Base-by-base conservation (phyloP, 371 early-diverging fungal species). In the Apophysomyces elegans region DNA sequence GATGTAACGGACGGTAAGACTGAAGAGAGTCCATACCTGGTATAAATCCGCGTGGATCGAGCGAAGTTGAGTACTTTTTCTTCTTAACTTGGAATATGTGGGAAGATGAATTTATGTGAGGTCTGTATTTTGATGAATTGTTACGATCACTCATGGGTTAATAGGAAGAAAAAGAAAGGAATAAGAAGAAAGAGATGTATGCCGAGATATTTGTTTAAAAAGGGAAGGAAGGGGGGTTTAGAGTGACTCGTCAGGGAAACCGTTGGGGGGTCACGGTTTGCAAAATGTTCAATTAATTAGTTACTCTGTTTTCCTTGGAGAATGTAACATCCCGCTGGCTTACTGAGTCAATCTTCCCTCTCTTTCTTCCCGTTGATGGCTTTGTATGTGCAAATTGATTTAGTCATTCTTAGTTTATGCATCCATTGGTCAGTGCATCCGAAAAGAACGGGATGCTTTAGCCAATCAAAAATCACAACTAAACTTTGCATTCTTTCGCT, bases 321-420 rank as follows among this genome's bases (percentile, higher is more conserved):
- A 50, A 50, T 50, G 54, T 21, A 21, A 50, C 21, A 50, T 41
- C 41, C 13, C 41, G 3, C 41, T 41, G 11, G 8, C 41, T 41
- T 13, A 11, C 41, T 41, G 41, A 11, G 5, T 41, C 11, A 11
- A 13, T 5, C 54, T 50, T 43, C 18, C n/a, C 47, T 47, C 18
- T 18, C 47, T 18, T n/a, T 47, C 47, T 47, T 16, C 13, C 41
- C 13, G 2, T 41, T 8, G 8, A 13, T 41, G 41, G 1, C 41
- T 41, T 50, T 50, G 54, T 50, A 50, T 50, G 54, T 50, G 54
- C 54, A 50, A 50, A 50, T 50, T 50, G 54, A 50, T 21, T 50
- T 50, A 21, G 9, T 26, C 54, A 50, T 50, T 50, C 54, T 50
- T 50, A 50, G 54, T 50, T 41, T 13, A 41, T 41, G 41, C 41